phyloP scores from a whole-genome alignment of 1,284 basidiomycete genomes.

The Tilletia indica region DNA sequence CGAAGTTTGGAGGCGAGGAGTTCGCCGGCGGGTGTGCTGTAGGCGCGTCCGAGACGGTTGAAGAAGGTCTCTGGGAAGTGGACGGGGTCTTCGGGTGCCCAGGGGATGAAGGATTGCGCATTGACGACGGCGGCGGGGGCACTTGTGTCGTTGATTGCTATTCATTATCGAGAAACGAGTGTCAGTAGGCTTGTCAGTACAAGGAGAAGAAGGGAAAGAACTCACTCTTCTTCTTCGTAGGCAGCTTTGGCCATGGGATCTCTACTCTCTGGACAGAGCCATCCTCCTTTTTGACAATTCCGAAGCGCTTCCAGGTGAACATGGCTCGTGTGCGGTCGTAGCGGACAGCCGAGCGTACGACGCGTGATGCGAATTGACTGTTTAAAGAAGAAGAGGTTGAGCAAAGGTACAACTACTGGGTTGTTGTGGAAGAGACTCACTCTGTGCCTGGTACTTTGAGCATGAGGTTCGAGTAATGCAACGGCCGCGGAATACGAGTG shows the following conservation, averaged over 20 bases:
- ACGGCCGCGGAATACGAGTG: conserved; percentile 42
- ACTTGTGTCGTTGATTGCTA: conserved; percentile 7
- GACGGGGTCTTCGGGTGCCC: conserved; percentile 51
- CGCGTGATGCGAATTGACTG: conserved; percentile 40
- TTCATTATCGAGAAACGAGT: too few relatives aligned
- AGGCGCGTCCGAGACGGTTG: conserved; percentile 9
- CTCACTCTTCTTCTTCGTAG: conserved; percentile 30
- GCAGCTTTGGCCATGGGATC: conserved; percentile 49
- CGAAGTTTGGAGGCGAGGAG: conserved; percentile 29
- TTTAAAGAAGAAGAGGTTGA: neutral
- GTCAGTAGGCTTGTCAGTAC: conserved; percentile 23
- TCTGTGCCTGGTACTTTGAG: conserved; percentile 51
- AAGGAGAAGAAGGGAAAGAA: neutral
- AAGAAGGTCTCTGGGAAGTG: conserved; percentile 29
- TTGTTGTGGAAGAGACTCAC: neutral
- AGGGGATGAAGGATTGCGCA: conserved; percentile 47
- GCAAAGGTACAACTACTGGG: neutral
- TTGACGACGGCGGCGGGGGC: conserved; percentile 31
- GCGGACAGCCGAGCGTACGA: conserved; percentile 37
- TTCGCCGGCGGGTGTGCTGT: conserved; percentile 34
- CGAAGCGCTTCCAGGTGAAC: conserved; percentile 51
- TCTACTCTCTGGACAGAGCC: conserved; percentile 39
- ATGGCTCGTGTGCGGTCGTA: conserved; percentile 41
- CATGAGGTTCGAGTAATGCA: conserved; percentile 55
- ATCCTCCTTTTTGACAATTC: conserved; percentile 35